These are phyloP conservation scores for Cladophialophora psammophila DNA, from an alignment of 2,329 filamentous ascomycete species.

Conservation along the genomic window DNA sequence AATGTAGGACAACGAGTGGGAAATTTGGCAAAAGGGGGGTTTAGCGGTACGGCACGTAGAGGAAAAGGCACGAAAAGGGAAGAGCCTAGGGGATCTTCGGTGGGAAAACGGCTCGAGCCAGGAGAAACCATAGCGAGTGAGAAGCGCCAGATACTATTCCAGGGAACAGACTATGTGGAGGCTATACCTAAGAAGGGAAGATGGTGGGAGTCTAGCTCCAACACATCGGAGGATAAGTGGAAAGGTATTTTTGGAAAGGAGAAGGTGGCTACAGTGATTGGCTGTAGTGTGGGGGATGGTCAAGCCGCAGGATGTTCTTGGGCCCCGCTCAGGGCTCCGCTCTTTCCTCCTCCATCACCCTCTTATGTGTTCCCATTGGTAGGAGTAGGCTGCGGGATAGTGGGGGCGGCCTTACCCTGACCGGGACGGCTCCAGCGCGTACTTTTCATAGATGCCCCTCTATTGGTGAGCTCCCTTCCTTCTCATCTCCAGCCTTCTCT, in stretches of 20 bases:
- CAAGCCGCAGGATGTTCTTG: slow-evolving; percentile 20
- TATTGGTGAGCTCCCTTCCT: slow-evolving; percentile 22
- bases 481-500: slow-evolving; percentile 16
- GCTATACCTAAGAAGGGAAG: slow-evolving; percentile 20
- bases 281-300: slow-evolving; percentile 21
- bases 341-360: slow-evolving; percentile 15
- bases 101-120: slow-evolving; percentile 35
- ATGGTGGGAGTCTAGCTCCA: not conserved
- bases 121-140: slow-evolving; percentile 26
- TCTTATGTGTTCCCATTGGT: slow-evolving; percentile 13
- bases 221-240: slow-evolving; percentile 13
- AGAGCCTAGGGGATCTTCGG: slow-evolving; percentile 21
- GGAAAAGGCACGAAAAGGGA: slow-evolving; percentile 31
- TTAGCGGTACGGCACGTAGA: slow-evolving; percentile 23
- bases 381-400: not conserved
- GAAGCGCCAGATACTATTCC: slow-evolving; percentile 35
- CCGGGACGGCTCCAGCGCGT: slow-evolving; percentile 34
- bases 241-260: slow-evolving; percentile 35
- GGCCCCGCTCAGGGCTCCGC: not conserved
- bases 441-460: slow-evolving; percentile 33
- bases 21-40: slow-evolving; percentile 21
- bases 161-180: slow-evolving; percentile 14
- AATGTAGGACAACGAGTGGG: not conserved
- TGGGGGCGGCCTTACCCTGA: slow-evolving; percentile 30
- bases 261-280: slow-evolving; percentile 9